Base-by-base conservation (phyloP, 345 rosid genomes). In the Aquilaria malaccensis region DNA sequence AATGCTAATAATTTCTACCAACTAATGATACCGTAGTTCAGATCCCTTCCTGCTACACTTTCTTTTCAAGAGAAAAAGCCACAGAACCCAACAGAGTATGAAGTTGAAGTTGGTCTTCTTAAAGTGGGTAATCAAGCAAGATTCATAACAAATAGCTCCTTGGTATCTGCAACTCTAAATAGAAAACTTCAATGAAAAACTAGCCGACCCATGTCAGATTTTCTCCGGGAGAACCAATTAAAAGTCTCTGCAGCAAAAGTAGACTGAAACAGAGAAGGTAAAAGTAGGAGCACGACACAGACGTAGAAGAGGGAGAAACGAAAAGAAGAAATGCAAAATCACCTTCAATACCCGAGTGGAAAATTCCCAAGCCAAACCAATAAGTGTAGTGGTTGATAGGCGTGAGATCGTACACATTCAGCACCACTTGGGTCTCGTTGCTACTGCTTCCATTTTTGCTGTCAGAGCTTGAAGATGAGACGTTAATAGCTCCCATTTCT, bases 321-420 rank as follows among this genome's bases (percentile, higher is more conserved):
- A 6, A 32, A 50, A 15, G 47, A 2, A 29, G 54, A 45, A 4
- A 32, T 0, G 13, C 22, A 0, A 31, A 49, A 52, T 11, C 47
- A 89, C 98, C 97, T 89, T 93, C 81, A 75, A 93, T 75, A 70
- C 94, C 98, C 15, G 98, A 89, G 81, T 89, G 98, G 67, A 82
- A 93, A 29, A 93, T 83, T 33, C 98, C 98, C 30, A 89, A 81
- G 52, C 98, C 97, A 62, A 89, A 68, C 97, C 96, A 93, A 70
- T 75, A 77, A 60, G 83, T 83, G 67, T 93, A 93, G 61, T 70
- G 73, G 72, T 93, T 93, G 72, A 77, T n/a, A 14, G 87, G 89
- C 59, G 88, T 85, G 51, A 89, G 97, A 79, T 93, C 98, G 71
- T 93, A 93, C 22, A 89, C 83, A 64, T 93, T 87, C 60, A 93